Conservation (phyloP, 129 eudicot species). For the Rutidosis leptorrhynchoides region DNA sequence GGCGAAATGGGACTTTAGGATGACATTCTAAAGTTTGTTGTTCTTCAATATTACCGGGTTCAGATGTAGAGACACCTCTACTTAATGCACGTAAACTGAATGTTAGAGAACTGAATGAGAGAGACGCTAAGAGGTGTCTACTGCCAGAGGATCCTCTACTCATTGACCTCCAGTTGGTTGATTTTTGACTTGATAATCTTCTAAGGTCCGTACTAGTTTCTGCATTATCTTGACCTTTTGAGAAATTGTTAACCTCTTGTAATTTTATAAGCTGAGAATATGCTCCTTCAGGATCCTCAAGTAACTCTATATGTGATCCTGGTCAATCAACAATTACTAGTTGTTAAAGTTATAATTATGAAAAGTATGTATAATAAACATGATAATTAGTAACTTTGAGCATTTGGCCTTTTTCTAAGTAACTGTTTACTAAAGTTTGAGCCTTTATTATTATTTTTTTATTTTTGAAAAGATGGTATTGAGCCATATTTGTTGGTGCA, state of each 20-base stretch:
- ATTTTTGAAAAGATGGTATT: too few relatives aligned
- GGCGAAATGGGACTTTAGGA: constrained; percentile 52
- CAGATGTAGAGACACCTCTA: too few relatives aligned
- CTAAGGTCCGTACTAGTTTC: constrained; percentile 24
- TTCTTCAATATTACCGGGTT: constrained; percentile 20
- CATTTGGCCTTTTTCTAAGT: too few relatives aligned
- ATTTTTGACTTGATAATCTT: not conserved
- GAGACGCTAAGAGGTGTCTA: too few relatives aligned
- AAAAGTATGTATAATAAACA: not conserved
- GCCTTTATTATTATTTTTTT: too few relatives aligned
- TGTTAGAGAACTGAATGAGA: too few relatives aligned
- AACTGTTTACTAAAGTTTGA: too few relatives aligned
- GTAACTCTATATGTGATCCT: constrained; percentile 67
- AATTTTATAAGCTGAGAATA: constrained; percentile 57
- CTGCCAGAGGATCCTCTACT: too few relatives aligned
- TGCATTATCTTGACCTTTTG: constrained; percentile 20
- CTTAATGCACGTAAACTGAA: too few relatives aligned
- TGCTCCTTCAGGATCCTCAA: constrained; percentile 70
- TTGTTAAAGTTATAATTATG: not conserved
- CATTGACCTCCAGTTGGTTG: too few relatives aligned
- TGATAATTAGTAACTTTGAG: too few relatives aligned
- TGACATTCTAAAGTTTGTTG: constrained; percentile 27
- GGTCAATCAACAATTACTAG: not conserved
- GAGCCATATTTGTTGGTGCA: too few relatives aligned
- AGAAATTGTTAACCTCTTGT: constrained; percentile 48